These are phyloP conservation scores for Lachancea fermentati DNA, from an alignment of 805 yeast genomes.

Conservation along the genomic window DNA sequence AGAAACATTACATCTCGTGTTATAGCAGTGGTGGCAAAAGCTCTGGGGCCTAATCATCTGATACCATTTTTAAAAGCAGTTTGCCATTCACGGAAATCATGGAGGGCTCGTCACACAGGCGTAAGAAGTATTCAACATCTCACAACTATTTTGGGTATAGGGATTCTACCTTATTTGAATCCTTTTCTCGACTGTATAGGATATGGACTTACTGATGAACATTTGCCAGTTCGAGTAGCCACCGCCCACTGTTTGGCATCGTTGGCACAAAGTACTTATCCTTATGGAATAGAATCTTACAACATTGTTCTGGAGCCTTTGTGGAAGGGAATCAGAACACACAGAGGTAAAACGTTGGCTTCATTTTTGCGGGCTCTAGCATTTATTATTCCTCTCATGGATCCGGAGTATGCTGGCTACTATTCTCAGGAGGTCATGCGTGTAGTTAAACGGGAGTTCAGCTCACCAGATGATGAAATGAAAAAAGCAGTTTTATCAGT, in stretches of 20 bases:
- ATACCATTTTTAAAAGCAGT: conserved; percentile 82
- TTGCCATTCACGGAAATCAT: conserved; percentile 64
- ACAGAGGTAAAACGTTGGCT: conserved; percentile 73
- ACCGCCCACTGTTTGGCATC: conserved; percentile 69
- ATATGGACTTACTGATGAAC: conserved; percentile 60
- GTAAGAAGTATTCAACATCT: conserved; percentile 70
- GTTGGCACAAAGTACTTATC: conserved; percentile 75
- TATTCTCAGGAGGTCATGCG: conserved; percentile 71
- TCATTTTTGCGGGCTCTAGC: conserved; percentile 76
- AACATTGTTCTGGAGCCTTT: conserved; percentile 67
- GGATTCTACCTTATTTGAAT: conserved; percentile 67
- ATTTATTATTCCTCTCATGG: conserved; percentile 78
- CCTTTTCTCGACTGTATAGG: conserved; percentile 57
- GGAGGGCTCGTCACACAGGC: conserved; percentile 85
- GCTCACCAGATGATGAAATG: conserved; percentile 86
- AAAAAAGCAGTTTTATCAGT: conserved; percentile 64
- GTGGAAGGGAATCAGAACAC: conserved; percentile 73
- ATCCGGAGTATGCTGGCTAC: conserved; percentile 69
- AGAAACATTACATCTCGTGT: conserved; percentile 72
- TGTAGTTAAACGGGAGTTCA: conserved; percentile 64
- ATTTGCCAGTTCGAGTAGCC: conserved; percentile 56
- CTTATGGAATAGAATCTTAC: conserved; percentile 88
- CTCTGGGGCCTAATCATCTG: conserved; percentile 65
- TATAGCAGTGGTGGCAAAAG: conserved; percentile 76
- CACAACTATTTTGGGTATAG: conserved; percentile 61